These are phyloP conservation scores for Przewalskia tangutica DNA, from an alignment of 257 asterid genomes.

Conservation along the genomic window DNA sequence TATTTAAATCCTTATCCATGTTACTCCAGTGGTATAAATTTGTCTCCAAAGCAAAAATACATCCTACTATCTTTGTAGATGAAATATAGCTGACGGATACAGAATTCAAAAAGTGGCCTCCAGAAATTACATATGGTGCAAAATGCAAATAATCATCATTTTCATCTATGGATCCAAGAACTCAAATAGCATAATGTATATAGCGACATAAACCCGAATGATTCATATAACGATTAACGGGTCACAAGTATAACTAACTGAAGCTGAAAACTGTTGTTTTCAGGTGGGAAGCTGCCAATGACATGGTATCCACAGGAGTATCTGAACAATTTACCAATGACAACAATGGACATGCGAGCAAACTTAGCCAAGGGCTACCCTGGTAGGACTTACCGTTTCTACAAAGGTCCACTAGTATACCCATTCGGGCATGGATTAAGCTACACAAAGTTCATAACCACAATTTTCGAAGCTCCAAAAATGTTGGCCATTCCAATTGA, in stretches of 20 bases:
- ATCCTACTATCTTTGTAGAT: too few relatives aligned
- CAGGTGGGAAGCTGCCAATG: slow-evolving; percentile 86
- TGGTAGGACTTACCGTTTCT: slow-evolving; percentile 67
- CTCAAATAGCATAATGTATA: too few relatives aligned
- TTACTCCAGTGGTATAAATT: too few relatives aligned
- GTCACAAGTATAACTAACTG: not conserved
- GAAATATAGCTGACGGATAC: too few relatives aligned
- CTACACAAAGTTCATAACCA: slow-evolving; percentile 56
- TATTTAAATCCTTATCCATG: too few relatives aligned
- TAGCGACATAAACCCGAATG: too few relatives aligned
- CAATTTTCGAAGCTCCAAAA: slow-evolving; percentile 42
- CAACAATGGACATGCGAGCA: slow-evolving; percentile 65
- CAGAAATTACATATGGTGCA: too few relatives aligned
- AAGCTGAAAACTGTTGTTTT: not conserved
- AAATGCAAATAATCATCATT: too few relatives aligned
- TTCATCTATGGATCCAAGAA: too few relatives aligned
- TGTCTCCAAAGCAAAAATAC: too few relatives aligned
- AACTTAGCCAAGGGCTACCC: slow-evolving; percentile 51
- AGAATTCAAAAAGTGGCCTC: too few relatives aligned
- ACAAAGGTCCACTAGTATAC: slow-evolving; percentile 58
- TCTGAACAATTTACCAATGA: slow-evolving; percentile 60
- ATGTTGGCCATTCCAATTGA: slow-evolving; percentile 37
- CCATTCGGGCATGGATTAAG: slow-evolving; percentile 79
- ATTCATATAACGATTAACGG: too few relatives aligned
- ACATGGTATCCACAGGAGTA: slow-evolving; percentile 86